Conservation (phyloP, 176 grass and related monocot genomes). For the Triticum aestivum region IWGSC_CS_RefSeq_v2.1 NC_057796.1:465654841-465655340, state of each 20-base stretch:
- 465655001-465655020: not conserved
- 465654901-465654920: no score
- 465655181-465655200: not conserved
- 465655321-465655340: not conserved
- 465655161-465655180: slow-evolving; percentile 20
- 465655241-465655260: no score
- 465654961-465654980: slow-evolving; percentile 46
- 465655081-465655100: slow-evolving; percentile 11
- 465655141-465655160: slow-evolving; percentile 33
- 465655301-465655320: not conserved
- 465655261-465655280: not conserved
- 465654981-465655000: slow-evolving; percentile 33
- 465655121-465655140: slow-evolving; percentile 25
- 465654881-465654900: no score
- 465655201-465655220: not conserved
- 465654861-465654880: no score
- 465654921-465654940: slow-evolving; percentile 20
- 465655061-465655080: slow-evolving; percentile 24
- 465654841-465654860: no score
- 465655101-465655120: slow-evolving; percentile 12
- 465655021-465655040: slow-evolving; percentile 14
- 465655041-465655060: not conserved
- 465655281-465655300: no score
- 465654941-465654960: slow-evolving; percentile 61
- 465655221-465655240: no score